Conservation (phyloP, 1,284 basidiomycete genomes). For the Phenoliferia sp. region DNA sequence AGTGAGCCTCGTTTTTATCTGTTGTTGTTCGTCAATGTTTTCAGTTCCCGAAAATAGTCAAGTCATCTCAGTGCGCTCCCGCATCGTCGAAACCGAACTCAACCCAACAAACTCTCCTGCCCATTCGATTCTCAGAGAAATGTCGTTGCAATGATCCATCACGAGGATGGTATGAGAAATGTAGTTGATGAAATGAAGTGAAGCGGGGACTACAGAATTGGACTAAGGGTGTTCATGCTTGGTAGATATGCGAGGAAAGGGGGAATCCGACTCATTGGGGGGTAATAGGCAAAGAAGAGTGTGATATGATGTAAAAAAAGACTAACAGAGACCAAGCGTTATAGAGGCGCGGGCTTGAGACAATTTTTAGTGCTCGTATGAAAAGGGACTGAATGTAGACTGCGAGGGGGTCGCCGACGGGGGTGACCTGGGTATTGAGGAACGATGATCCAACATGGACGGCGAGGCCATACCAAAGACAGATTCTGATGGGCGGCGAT, state of each 20-base stretch:
- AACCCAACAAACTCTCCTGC: no score
- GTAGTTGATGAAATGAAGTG: no score
- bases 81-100: no score
- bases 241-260: no score
- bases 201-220: no score
- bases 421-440: neutral
- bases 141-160: no score
- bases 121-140: no score
- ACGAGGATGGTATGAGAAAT: no score
- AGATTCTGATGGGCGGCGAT: conserved; percentile 5
- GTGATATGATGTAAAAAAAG: neutral
- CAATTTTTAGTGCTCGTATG: neutral
- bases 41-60: no score
- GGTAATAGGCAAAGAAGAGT: neutral
- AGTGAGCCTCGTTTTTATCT: neutral
- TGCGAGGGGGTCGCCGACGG: neutral
- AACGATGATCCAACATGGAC: neutral
- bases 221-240: no score
- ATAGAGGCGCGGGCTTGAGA: neutral
- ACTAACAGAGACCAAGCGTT: neutral
- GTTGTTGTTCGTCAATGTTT: neutral
- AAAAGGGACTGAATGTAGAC: neutral
- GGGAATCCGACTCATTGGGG: neutral
- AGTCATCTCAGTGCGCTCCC: no score
- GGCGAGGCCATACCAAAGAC: neutral